Evolutionary conservation across 1,284 basidiomycete species (phyloP).

Genomic region (Pyrrhoderma noxium): DNA sequence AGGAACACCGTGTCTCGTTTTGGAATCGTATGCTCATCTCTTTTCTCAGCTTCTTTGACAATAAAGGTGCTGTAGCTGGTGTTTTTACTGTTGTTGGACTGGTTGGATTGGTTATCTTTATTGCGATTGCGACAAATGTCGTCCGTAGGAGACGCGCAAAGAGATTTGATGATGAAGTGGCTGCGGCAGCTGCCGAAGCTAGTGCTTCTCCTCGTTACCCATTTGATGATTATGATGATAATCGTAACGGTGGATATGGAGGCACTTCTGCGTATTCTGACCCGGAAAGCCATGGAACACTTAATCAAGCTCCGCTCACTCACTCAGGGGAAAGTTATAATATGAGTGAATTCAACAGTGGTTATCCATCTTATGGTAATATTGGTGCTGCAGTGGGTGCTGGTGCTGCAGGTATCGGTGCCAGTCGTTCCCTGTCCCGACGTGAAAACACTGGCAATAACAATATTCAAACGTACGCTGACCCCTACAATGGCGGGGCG

Average conservation of each 20-base stretch:
- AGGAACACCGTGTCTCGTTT: neutral
- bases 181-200: conserved; percentile 53
- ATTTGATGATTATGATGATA: conserved; percentile 44
- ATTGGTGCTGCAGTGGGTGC: conserved; percentile 21
- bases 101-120: conserved; percentile 41
- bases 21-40: neutral
- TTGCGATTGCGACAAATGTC: conserved; percentile 45
- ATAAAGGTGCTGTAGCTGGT: conserved; percentile 63
- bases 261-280: conserved; percentile 44
- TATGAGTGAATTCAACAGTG: conserved; percentile 40
- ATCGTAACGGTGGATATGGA: conserved; percentile 18
- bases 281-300: conserved; percentile 45
- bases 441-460: conserved; percentile 6
- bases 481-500: neutral
- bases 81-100: conserved; percentile 64
- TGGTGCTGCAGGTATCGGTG: conserved; percentile 22
- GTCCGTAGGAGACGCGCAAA: conserved; percentile 55
- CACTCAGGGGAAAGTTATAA: conserved; percentile 36
- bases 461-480: conserved; percentile 2
- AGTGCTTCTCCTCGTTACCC: conserved; percentile 42
- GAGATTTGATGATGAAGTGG: conserved; percentile 62
- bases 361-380: conserved; percentile 5
- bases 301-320: conserved; percentile 40
- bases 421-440: conserved; percentile 24
- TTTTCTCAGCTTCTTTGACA: conserved; percentile 52